These are phyloP conservation scores for Phytophthora constricta DNA, from an alignment of 352 stramenopile species.

Conservation along the genomic window DNA sequence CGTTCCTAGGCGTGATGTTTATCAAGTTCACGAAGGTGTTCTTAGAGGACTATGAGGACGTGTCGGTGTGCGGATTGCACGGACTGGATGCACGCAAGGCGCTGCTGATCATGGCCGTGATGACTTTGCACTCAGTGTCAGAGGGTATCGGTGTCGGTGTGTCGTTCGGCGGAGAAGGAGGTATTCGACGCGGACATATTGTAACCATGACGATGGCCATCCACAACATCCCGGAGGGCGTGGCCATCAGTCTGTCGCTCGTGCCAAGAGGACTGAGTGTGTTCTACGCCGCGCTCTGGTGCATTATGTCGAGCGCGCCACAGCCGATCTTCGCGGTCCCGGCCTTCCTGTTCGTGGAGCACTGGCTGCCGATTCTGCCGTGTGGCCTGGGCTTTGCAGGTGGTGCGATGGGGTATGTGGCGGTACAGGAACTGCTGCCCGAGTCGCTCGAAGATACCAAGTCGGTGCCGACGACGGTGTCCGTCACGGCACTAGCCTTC, in stretches of 20 bases:
- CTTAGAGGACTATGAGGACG: constrained; percentile 95
- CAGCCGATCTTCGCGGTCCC: constrained; percentile 98
- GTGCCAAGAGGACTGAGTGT: constrained; percentile 92
- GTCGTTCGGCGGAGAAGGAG: constrained; percentile 94
- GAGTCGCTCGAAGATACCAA: constrained; percentile 89
- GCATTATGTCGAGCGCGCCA: constrained; percentile 91
- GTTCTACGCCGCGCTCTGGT: constrained; percentile 89
- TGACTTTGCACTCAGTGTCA: constrained; percentile 98
- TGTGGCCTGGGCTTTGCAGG: constrained; percentile 97
- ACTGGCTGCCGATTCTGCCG: constrained; percentile 95
- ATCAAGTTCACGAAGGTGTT: constrained; percentile 96
- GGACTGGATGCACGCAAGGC: constrained; percentile 91
- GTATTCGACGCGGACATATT: constrained; percentile 95
- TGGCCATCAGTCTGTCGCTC: constrained; percentile 96
- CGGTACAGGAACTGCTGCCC: constrained; percentile 83
- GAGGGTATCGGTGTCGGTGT: constrained; percentile 98
- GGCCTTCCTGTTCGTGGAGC: constrained; percentile 92
- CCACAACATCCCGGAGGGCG: constrained; percentile 98
- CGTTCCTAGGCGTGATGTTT: constrained; percentile 94
- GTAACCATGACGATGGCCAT: constrained; percentile 98
- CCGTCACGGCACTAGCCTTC: constrained; percentile 74
- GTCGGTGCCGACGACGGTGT: constrained; percentile 69
- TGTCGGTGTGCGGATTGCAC: constrained; percentile 86
- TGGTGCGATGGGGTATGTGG: constrained; percentile 97
- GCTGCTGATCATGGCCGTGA: constrained; percentile 98